Evolutionary conservation across 305 asterid species (phyloP), one percentile per base, ranked within the genome.

Genomic region (Andrographis paniculata): DNA sequence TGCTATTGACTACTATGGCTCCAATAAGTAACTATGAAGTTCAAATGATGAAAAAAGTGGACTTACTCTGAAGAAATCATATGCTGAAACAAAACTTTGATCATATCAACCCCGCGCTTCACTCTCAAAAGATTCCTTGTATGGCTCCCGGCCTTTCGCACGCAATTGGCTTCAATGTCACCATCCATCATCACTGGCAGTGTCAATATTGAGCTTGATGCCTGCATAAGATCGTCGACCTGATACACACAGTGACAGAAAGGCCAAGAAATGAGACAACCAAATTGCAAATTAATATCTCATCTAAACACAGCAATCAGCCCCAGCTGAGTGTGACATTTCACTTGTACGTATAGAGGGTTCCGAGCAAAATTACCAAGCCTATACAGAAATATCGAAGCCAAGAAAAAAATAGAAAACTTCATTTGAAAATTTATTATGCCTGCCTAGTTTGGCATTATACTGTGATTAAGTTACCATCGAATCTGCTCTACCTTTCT

Each of bases 21-120:
- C 14, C 20, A 41, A 12, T 24, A 48, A 18, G 13, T 43, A 60
- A 35, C 17, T 42, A 48, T 45, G 50, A 33, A 53, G 42, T 33
- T 23, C 42, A 30, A 56, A 42, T 45, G 41, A 12, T 45, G 23
- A 7, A 54, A 61, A 43, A 28, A 52, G 62, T 6, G 24, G 62
- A 64, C 84, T 33, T 78, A 87, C 96, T 68, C 79, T 54, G 79
- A 50, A 49, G 84, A 73, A 46, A 85, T 38, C 72, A 88, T 85
- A 54, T 82, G 86, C 71, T 82, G 94, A 33, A 88, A 88, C 64
- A 88, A 68, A 52, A 88, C 91, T 63, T 67, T 84, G 50, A 88
- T 87, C 95, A 88, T 88, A 69, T 88, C 91, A 6, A 88, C 53
- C 64, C 97, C 97, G 36, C 97, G 95, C 69, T 88, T 88, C 61